Conservation (phyloP, 129 eudicot genomes). For the Oenanthe sinensis region DNA sequence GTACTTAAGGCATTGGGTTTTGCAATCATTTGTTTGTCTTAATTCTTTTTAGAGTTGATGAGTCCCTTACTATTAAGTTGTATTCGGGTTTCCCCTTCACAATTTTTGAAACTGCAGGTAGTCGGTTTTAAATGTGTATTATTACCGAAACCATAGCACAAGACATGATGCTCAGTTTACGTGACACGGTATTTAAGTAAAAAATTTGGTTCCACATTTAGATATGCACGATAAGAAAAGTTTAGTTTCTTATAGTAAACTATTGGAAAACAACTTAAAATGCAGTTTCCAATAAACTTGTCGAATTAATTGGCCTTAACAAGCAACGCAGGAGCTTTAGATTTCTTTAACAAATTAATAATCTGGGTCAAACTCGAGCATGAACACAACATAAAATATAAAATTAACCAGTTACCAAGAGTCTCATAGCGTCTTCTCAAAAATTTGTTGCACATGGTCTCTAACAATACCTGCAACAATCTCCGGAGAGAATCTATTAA, state of each 20-base stretch:
- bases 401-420: neutral
- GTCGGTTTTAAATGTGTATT: neutral
- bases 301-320: neutral
- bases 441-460: slow-evolving; percentile 35
- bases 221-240: neutral
- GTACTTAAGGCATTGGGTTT: slow-evolving; percentile 22
- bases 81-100: neutral
- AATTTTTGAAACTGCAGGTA: neutral
- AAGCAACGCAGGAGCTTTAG: neutral
- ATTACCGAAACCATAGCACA: no score
- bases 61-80: neutral
- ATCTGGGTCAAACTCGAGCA: neutral
- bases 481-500: slow-evolving; percentile 49
- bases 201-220: neutral
- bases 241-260: neutral
- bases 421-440: slow-evolving; percentile 23
- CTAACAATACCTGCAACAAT: slow-evolving; percentile 48
- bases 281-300: neutral
- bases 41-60: neutral
- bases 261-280: neutral
- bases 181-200: neutral
- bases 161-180: no score
- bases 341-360: neutral
- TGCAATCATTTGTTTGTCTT: slow-evolving; percentile 20
- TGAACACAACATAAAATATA: neutral